Base-by-base conservation (phyloP, 1,139 yeast genomes). In the Petasospora fabianii region DNA sequence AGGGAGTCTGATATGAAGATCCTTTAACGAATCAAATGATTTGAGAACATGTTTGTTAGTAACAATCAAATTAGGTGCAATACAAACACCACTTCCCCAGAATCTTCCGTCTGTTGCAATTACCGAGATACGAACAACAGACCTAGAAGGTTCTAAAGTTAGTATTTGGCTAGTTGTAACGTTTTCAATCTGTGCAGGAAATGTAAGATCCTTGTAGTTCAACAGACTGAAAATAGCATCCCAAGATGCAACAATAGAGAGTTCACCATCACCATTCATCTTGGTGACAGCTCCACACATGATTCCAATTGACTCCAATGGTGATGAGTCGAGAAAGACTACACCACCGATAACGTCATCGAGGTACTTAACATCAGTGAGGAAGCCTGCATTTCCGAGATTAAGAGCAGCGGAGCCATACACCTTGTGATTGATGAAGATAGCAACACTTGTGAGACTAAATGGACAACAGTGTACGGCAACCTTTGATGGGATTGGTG, bases 281-380 rank as follows among this genome's bases (percentile, higher is more conserved):
- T 78, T 78, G 14, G 64, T 53, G 17, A 80, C 46, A 35, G 63
- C 61, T 0, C 86, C 84, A 41, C 70, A 58, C 0, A 81, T 70
- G 27, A 82, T 52, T 0, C 88, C 90, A 4, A 76, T 37, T 0
- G 69, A 57, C 2, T 34, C 34, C 3, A 24, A 14, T 3, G 15
- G 11, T 2, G 19, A 9, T 3, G 28, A 31, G 0, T 49, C 44
- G 3, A 44, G n/a, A 15, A 44, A 53, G 1, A 66, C 83, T 3
- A 71, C 44, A 0, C 80, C 84, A 1, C 88, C 88, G n/a, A 69
- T 66, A 73, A 77, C 77, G 45, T 82, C 81, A 35, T 80, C 87
- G 41, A 82, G 55, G 50, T 70, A 82, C 47, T 74, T 68, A 3
- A 69, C 56, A 53, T 82, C 90, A 16, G 73, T 60, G 6, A 80